Evolutionary conservation across 2,329 filamentous ascomycete species (phyloP), one percentile per base, ranked within the genome.

Genomic region (Penicillium sp.): DNA sequence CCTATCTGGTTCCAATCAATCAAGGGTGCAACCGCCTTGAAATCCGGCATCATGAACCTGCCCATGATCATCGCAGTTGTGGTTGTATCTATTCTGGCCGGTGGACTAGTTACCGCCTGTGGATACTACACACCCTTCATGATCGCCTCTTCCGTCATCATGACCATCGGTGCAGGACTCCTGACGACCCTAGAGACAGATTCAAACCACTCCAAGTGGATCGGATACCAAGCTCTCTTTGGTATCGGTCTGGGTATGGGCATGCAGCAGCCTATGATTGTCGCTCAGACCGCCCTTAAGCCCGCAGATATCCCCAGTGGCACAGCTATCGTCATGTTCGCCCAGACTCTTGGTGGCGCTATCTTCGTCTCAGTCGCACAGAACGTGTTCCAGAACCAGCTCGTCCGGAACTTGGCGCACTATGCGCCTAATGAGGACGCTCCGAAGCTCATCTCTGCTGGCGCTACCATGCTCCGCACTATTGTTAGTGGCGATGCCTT

Each of bases 1-100:
- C 80, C 81, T 0, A 72, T 77, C 42, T 78, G 75, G 73, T 77
- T 77, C 63, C 75, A 77, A 50, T 71, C 73, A 13, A 70, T 77
- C 65, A 76, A 76, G 51, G 66, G 64, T 37, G 70, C 65, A 4
- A 64, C 65, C 2, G 69, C 75, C 8, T 67, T 71, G 35, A 71
- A 69, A 42, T 76, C 74, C 0, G 75, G 75, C 13, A 71, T 77
- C 50, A 74, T 75, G 71, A 72, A 69, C 33, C 63, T 77, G 2
- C 74, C 75, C 5, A 67, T 71, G 57, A 65, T 75, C 42, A 64
- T 76, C 12, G 53, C 59, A 7, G 65, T 71, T 10, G 70, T 75
- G 17, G 35, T 76, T 17, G 54, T 64, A 37, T 69, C 72, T 7
- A 63, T 77, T 29, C 38, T 75, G 3, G 58, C 68, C 12, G 75